Evolutionary conservation across 2,329 filamentous ascomycete species (phyloP).

Genomic region (Cryphonectria naterciae): DNA sequence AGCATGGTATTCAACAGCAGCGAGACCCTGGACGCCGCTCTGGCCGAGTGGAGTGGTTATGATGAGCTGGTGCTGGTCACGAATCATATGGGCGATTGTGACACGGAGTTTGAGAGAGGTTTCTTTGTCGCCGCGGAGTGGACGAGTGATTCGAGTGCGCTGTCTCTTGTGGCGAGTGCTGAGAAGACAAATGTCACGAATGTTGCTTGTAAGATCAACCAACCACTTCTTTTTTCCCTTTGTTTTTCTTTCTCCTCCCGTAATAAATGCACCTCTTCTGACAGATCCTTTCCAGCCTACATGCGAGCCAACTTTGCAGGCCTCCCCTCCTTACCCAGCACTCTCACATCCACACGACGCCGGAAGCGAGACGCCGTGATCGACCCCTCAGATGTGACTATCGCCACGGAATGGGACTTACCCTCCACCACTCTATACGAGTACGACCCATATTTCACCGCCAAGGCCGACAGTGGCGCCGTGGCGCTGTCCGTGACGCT

Average conservation of each 20-base stretch:
- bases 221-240: too few species aligned
- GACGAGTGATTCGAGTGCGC: neutral
- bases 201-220: constrained; percentile 10
- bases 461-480: constrained; percentile 41
- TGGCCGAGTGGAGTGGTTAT: constrained; percentile 18
- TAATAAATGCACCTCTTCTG: neutral
- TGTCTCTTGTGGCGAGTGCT: constrained; percentile 12
- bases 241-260: too few species aligned
- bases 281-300: constrained; percentile 11
- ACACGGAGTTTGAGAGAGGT: constrained; percentile 22
- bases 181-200: constrained; percentile 16
- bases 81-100: constrained; percentile 24
- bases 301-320: constrained; percentile 24
- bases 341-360: neutral
- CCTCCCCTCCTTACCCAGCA: constrained; percentile 16
- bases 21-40: constrained; percentile 13
- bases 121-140: constrained; percentile 23
- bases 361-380: constrained; percentile 14
- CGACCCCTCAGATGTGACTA: constrained; percentile 13
- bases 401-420: constrained; percentile 17
- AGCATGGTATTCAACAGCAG: constrained; percentile 18
- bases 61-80: constrained; percentile 21
- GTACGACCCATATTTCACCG: constrained; percentile 37
- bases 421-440: constrained; percentile 20
- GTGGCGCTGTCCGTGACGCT: constrained; percentile 44